Percentiles rank a stretch among this genome's conserved stretches.
Evolutionary conservation across 1,284 basidiomycete genomes (phyloP).

Genomic region (Trichosporon ovoides): DNA sequence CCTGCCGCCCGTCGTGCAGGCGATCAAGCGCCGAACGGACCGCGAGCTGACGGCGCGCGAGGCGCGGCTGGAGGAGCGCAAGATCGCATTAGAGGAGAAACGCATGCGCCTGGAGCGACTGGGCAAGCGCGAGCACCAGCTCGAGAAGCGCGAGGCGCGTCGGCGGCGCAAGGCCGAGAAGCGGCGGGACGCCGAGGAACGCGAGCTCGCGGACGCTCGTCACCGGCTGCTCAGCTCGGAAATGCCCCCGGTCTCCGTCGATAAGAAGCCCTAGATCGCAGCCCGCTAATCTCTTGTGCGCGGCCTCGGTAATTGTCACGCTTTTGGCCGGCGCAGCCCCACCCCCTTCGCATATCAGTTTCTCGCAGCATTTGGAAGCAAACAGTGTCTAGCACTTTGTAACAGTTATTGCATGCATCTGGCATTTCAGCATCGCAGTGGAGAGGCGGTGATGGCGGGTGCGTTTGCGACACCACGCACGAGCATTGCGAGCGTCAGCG

Average conservation of each 20-base stretch:
- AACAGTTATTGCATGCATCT: too few relatives aligned
- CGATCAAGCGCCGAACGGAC: constrained; percentile 4
- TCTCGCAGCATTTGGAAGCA: too few relatives aligned
- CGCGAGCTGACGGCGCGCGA: neutral
- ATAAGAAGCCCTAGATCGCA: too few relatives aligned
- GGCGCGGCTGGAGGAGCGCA: constrained; percentile 11
- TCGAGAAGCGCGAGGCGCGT: constrained; percentile 6
- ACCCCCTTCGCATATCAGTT: too few relatives aligned
- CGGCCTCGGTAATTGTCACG: too few relatives aligned
- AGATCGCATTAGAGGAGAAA: constrained; percentile 10
- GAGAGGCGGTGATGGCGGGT: too few relatives aligned
- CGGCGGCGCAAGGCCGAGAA: neutral
- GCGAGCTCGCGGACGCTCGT: neutral
- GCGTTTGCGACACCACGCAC: too few relatives aligned
- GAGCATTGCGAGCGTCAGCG: too few relatives aligned
- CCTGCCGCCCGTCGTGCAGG: neutral
- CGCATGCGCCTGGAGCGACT: constrained; percentile 2
- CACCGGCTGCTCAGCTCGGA: neutral
- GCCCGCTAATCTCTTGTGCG: too few relatives aligned
- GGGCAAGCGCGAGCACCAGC: neutral
- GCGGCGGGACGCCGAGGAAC: neutral
- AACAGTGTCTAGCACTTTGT: too few relatives aligned
- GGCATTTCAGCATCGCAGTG: too few relatives aligned
- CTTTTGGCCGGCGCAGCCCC: too few relatives aligned
- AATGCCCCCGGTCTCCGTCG: neutral